phyloP scores from a whole-genome alignment of 2,329 filamentous ascomycete genomes.

The Leptographium galeiforme region DNA sequence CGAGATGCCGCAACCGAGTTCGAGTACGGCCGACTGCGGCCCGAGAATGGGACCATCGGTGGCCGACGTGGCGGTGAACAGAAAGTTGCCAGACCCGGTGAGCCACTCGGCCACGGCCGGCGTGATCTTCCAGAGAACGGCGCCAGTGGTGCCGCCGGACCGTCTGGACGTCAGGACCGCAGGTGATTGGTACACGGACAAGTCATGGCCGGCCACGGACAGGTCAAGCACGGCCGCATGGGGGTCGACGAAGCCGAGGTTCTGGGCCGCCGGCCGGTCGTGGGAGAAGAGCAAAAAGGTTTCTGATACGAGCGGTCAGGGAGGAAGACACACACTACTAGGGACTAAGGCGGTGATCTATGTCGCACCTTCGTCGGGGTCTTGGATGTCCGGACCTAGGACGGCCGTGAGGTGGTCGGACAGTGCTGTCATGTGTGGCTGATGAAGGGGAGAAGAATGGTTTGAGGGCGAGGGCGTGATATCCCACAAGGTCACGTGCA shows the following conservation, averaged over 20 bases:
- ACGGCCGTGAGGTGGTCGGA: constrained; percentile 3
- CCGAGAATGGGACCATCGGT: constrained; percentile 25
- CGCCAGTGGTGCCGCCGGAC: constrained; percentile 43
- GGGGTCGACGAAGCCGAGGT: constrained; percentile 76
- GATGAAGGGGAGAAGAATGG: no score
- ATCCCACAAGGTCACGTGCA: no score
- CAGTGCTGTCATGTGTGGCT: neutral
- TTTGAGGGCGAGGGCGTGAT: no score
- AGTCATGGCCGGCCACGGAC: constrained; percentile 53
- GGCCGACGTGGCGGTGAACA: constrained; percentile 33
- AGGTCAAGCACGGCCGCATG: constrained; percentile 49
- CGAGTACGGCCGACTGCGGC: constrained; percentile 48
- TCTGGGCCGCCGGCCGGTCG: constrained; percentile 50
- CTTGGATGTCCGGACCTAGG: constrained; percentile 30
- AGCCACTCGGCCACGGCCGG: constrained; percentile 76
- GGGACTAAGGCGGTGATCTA: neutral
- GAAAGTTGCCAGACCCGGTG: constrained; percentile 43
- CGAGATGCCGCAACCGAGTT: constrained; percentile 81
- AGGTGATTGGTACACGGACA: constrained; percentile 72
- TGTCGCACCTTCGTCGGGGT: constrained; percentile 32
- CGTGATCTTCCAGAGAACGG: constrained; percentile 83
- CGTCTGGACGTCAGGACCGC: constrained; percentile 66
- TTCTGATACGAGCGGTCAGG: constrained; percentile 38
- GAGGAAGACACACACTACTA: neutral
- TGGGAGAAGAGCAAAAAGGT: constrained; percentile 78